A percentile compares a stretch with the other conserved stretches of the same genome.
These are phyloP conservation scores for Lentinula lateritia DNA, from an alignment of 768 basidiomycete species.

Conservation along the genomic window DNA sequence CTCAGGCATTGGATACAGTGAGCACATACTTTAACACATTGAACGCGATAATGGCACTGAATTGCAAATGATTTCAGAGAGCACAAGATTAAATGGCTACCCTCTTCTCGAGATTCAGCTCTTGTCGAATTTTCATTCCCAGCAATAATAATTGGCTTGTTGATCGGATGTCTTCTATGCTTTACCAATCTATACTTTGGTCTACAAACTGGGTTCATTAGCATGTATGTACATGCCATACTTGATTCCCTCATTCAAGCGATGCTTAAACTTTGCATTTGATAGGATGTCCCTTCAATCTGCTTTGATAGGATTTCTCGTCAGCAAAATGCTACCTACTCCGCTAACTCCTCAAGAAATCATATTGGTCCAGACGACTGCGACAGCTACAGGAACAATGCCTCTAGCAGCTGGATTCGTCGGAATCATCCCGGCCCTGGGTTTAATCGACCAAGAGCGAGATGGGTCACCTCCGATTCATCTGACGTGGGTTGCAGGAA, in stretches of 20 bases:
- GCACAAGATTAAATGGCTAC: not conserved
- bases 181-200: conserved; percentile 91
- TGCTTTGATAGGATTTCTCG: conserved; percentile 83
- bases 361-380: conserved; percentile 91
- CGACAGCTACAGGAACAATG: conserved; percentile 92
- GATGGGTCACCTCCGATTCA: conserved; percentile 77
- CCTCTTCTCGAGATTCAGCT: not conserved
- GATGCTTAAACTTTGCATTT: not conserved
- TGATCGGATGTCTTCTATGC: conserved; percentile 83
- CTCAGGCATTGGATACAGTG: not conserved
- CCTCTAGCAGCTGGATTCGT: conserved; percentile 62
- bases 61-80: not conserved
- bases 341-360: conserved; percentile 89
- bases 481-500: conserved; percentile 66
- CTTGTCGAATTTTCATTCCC: conserved; percentile 25
- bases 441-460: conserved; percentile 62
- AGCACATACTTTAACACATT: not conserved
- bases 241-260: not conserved
- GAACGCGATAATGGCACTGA: no score
- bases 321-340: conserved; percentile 67
- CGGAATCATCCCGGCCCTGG: conserved; percentile 74
- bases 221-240: conserved; percentile 46
- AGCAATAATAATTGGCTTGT: conserved; percentile 73
- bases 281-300: conserved; percentile 93
- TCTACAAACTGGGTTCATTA: conserved; percentile 86